phyloP scores from a whole-genome alignment of 176 grass and related monocot genomes.

The Juncus inflexus region DNA sequence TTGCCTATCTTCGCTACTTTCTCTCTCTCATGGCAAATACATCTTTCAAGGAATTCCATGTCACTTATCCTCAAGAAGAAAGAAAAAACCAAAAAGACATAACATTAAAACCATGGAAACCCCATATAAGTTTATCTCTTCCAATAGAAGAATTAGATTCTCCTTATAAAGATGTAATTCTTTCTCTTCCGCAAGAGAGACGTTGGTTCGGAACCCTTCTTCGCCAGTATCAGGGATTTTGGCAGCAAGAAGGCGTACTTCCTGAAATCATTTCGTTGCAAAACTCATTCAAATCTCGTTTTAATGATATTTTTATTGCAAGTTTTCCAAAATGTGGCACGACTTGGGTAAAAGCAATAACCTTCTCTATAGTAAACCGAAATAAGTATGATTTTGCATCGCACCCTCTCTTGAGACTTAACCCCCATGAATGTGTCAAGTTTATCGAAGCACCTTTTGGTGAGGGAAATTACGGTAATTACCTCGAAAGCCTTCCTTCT shows the following conservation, averaged over 20 bases:
- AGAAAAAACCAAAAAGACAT: background rate
- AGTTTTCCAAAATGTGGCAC: background rate
- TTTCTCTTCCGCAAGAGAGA: conserved; percentile 5
- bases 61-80: background rate
- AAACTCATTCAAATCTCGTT: conserved; percentile 7
- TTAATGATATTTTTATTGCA: conserved; percentile 15
- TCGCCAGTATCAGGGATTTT: conserved; percentile 17
- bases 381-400: background rate
- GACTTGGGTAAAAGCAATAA: conserved; percentile 37
- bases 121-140: background rate
- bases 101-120: conserved; percentile 4
- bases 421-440: conserved; percentile 6
- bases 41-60: too few species aligned
- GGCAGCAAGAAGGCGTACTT: conserved; percentile 4
- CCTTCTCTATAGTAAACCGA: conserved; percentile 17
- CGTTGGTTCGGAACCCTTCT: background rate
- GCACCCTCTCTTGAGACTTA: conserved; percentile 18
- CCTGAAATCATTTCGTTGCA: conserved; percentile 13
- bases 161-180: conserved; percentile 7
- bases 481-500: conserved; percentile 8
- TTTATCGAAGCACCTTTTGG: background rate
- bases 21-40: too few species aligned
- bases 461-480: background rate
- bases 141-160: conserved; percentile 4
- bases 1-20: too few species aligned